Percentiles rank a stretch among this genome's conserved stretches.
Conservation (phyloP, 2,329 filamentous ascomycete species). For the Ophiostoma novo-ulmi region DNA sequence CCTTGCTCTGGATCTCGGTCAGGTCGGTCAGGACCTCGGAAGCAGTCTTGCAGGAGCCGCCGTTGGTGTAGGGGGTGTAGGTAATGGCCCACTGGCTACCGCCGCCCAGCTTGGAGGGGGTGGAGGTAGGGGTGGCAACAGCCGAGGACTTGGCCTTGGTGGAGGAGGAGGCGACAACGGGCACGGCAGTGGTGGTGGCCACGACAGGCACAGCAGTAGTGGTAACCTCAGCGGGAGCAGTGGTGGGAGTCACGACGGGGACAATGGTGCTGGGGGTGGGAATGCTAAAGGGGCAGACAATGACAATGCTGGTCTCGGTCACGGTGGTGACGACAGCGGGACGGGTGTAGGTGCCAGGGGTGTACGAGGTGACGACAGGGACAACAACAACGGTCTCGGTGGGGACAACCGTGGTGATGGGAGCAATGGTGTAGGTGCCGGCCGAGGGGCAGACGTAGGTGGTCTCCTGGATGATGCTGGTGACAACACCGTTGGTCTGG, state of each 20-base stretch:
- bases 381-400: constrained; percentile 55
- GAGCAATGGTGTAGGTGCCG: constrained; percentile 71
- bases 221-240: constrained; percentile 29
- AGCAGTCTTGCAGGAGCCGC: constrained; percentile 60
- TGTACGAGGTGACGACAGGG: constrained; percentile 59
- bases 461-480: constrained; percentile 46
- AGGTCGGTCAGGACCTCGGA: constrained; percentile 57
- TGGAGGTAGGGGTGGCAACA: constrained; percentile 29
- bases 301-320: constrained; percentile 61
- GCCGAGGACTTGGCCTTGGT: constrained; percentile 26
- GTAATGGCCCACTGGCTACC: constrained; percentile 67
- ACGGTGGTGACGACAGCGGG: constrained; percentile 62
- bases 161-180: constrained; percentile 30
- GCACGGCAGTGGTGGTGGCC: constrained; percentile 24
- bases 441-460: constrained; percentile 34
- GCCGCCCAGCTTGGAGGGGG: constrained; percentile 32
- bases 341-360: constrained; percentile 68
- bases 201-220: not conserved
- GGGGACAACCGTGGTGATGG: constrained; percentile 53
- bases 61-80: constrained; percentile 67
- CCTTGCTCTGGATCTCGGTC: constrained; percentile 55
- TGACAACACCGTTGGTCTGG: constrained; percentile 48
- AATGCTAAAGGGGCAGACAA: constrained; percentile 64
- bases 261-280: constrained; percentile 35
- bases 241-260: constrained; percentile 7